phyloP scores from a whole-genome alignment of 768 basidiomycete species.

The Boletus eberwhitei region DNA sequence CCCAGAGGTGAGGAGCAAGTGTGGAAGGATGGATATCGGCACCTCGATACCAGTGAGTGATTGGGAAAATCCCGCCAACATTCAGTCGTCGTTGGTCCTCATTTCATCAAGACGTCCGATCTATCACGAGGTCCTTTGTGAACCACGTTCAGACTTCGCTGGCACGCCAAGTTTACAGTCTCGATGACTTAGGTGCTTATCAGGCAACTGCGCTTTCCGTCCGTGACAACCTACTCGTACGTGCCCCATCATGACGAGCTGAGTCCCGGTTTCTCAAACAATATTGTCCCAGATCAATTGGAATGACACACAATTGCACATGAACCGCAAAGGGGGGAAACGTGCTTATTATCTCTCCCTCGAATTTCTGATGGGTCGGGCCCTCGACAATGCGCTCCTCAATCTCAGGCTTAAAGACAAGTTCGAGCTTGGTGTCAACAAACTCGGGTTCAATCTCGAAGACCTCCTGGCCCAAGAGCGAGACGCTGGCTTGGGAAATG shows the following conservation, averaged over 20 bases:
- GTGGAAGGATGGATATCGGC: constrained; percentile 65
- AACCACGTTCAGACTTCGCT: constrained; percentile 86
- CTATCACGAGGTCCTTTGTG: constrained; percentile 72
- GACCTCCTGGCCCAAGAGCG: constrained; percentile 86
- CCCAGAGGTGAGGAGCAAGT: constrained; percentile 72
- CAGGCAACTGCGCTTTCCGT: constrained; percentile 88
- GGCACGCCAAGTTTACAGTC: constrained; percentile 86
- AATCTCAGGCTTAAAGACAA: constrained; percentile 83
- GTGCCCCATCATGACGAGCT: constrained; percentile 15
- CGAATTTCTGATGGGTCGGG: constrained; percentile 87
- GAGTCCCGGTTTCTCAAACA: background rate
- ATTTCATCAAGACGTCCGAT: constrained; percentile 45
- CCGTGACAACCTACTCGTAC: constrained; percentile 81
- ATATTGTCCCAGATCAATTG: constrained; percentile 58
- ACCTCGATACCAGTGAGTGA: constrained; percentile 51
- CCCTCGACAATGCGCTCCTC: constrained; percentile 77
- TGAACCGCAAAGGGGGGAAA: constrained; percentile 82
- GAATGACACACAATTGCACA: constrained; percentile 76
- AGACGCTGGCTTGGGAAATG: constrained; percentile 93
- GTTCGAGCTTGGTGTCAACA: constrained; percentile 61
- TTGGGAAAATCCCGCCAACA: background rate
- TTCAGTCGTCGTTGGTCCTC: constrained; percentile 2
- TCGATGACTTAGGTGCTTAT: constrained; percentile 84
- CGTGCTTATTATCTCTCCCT: constrained; percentile 94
- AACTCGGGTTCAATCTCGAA: constrained; percentile 88